Evolutionary conservation across 2,329 filamentous ascomycete genomes (phyloP).

Genomic region (Sporothrix inflata): DNA sequence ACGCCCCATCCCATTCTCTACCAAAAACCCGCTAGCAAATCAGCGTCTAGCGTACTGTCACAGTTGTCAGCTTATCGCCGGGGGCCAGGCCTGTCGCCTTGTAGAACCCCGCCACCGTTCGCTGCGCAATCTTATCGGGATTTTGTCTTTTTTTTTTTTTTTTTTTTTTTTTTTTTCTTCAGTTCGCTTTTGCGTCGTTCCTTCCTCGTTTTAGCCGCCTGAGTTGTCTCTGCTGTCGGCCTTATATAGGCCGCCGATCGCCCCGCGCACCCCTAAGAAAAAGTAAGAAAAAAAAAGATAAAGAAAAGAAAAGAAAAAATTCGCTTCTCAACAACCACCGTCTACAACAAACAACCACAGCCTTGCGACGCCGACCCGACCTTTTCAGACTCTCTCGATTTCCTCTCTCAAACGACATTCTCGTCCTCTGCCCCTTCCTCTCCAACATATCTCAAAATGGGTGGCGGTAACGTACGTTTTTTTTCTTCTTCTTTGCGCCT

Average conservation of each 20-base stretch:
- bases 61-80: slow-evolving; percentile 8
- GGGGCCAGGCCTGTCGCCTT: neutral
- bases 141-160: neutral
- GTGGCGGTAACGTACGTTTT: slow-evolving; percentile 42
- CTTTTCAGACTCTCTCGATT: neutral
- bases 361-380: neutral
- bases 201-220: slow-evolving; percentile 2
- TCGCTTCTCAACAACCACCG: neutral
- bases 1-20: neutral
- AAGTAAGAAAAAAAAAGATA: neutral
- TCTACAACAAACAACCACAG: slow-evolving; percentile 5
- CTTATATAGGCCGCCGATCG: slow-evolving; percentile 3
- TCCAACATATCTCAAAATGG: slow-evolving; percentile 36
- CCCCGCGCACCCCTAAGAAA: neutral
- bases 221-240: neutral
- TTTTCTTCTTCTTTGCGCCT: neutral
- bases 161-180: neutral
- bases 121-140: neutral
- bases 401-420: neutral
- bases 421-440: neutral
- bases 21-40: neutral
- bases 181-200: neutral
- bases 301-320: neutral
- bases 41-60: slow-evolving; percentile 7
- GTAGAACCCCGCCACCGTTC: slow-evolving; percentile 1